Evolutionary conservation across 2,329 filamentous ascomycete species (phyloP).

Genomic region (Teratosphaeria viscida): DNA sequence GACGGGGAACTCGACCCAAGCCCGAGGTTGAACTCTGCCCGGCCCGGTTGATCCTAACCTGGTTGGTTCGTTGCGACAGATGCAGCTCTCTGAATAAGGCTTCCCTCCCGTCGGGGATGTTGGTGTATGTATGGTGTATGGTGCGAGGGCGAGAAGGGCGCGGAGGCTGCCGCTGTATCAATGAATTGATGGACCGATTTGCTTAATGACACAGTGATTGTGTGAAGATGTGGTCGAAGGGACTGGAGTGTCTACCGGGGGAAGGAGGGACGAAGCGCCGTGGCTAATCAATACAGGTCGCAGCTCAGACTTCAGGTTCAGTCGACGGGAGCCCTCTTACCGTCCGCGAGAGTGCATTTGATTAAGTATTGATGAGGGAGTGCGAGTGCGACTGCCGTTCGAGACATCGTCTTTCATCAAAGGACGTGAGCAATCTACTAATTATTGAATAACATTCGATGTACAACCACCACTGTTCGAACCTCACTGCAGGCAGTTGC

Average conservation of each 20-base stretch:
- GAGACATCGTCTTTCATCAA: background rate
- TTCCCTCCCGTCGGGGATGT: background rate
- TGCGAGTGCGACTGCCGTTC: background rate
- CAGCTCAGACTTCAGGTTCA: too few relatives aligned
- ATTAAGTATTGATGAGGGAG: background rate
- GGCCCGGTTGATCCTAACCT: background rate
- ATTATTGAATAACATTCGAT: too few relatives aligned
- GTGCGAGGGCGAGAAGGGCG: background rate
- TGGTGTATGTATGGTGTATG: background rate
- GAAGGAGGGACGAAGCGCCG: background rate
- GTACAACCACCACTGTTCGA: too few relatives aligned
- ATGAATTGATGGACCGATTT: background rate
- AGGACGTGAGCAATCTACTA: background rate
- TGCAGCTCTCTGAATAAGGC: background rate
- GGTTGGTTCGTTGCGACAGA: background rate
- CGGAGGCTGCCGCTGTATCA: background rate
- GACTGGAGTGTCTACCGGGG: background rate
- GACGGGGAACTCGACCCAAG: background rate
- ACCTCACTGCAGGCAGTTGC: background rate
- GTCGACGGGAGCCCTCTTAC: background rate
- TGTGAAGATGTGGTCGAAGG: background rate
- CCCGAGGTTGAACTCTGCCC: conserved; percentile 1
- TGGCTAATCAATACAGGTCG: background rate
- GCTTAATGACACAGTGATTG: background rate
- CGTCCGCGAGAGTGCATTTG: background rate